Evolutionary conservation across 768 basidiomycete genomes (phyloP).

Genomic region (Russula sp.): DNA sequence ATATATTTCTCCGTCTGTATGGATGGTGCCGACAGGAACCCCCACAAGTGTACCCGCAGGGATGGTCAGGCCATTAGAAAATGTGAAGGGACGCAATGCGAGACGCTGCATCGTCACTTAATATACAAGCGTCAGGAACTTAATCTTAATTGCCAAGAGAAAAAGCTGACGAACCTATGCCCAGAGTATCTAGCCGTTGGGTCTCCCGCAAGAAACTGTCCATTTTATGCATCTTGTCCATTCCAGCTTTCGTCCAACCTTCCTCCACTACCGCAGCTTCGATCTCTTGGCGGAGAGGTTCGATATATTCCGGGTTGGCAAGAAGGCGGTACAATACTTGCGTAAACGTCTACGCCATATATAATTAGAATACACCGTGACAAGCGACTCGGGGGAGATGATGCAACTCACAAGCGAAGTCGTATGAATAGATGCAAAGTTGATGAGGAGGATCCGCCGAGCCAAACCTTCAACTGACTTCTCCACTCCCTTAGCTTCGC

Average conservation of each 20-base stretch:
- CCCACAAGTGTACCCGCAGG: constrained; percentile 38
- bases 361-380: neutral
- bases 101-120: constrained; percentile 24
- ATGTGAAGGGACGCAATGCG: constrained; percentile 27
- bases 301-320: constrained; percentile 25
- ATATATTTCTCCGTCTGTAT: constrained; percentile 39
- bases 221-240: constrained; percentile 26
- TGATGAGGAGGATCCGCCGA: constrained; percentile 32
- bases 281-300: constrained; percentile 27
- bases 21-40: constrained; percentile 32
- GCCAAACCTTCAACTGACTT: constrained; percentile 29
- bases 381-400: too few relatives aligned
- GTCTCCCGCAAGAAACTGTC: constrained; percentile 30
- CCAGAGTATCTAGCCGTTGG: constrained; percentile 17
- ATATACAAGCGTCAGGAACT: neutral
- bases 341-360: neutral
- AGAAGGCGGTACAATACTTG: constrained; percentile 25
- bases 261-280: constrained; percentile 18
- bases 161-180: neutral
- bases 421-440: constrained; percentile 36
- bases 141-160: neutral
- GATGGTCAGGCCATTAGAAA: constrained; percentile 34
- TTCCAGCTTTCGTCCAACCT: constrained; percentile 16
- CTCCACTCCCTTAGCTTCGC: constrained; percentile 27
- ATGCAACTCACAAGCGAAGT: constrained; percentile 29